These are phyloP conservation scores for Acacia crassicarpa DNA, from an alignment of 306 rosid species.

Conservation along the genomic window DNA sequence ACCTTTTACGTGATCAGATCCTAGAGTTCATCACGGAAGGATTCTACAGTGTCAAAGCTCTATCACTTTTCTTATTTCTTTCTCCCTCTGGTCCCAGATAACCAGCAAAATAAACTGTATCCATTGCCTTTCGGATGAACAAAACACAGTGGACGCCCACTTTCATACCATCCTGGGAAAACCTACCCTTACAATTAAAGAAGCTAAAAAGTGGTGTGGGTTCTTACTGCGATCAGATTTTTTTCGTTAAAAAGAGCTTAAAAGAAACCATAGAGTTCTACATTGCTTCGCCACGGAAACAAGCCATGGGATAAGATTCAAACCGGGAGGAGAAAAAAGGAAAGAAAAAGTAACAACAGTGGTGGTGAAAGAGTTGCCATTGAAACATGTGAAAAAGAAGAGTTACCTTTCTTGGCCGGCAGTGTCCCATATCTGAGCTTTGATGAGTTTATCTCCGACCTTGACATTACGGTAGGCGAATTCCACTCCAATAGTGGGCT, in stretches of 20 bases:
- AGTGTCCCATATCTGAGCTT: constrained; percentile 97
- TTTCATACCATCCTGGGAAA: constrained; percentile 11
- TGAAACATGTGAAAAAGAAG: background rate
- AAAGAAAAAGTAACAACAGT: background rate
- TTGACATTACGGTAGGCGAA: constrained; percentile 86
- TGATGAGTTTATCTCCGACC: constrained; percentile 80
- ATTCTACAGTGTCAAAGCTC: background rate
- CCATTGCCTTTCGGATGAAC: background rate
- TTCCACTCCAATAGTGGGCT: constrained; percentile 92
- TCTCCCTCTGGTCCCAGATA: background rate
- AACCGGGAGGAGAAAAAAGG: background rate
- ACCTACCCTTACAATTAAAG: background rate
- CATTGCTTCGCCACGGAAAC: background rate
- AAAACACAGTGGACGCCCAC: constrained; percentile 14
- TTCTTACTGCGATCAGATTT: background rate
- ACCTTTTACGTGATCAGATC: constrained; percentile 13
- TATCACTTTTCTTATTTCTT: background rate
- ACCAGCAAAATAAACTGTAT: background rate
- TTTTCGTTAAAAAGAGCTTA: background rate
- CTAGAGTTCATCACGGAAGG: constrained; percentile 39
- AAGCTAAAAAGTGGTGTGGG: background rate
- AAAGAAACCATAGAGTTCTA: background rate
- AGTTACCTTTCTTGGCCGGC: constrained; percentile 91
- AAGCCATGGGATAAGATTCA: background rate
- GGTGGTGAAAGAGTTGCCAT: background rate